phyloP scores from a whole-genome alignment of 169 alveolate genomes.

The Plasmodium vivax region DNA sequence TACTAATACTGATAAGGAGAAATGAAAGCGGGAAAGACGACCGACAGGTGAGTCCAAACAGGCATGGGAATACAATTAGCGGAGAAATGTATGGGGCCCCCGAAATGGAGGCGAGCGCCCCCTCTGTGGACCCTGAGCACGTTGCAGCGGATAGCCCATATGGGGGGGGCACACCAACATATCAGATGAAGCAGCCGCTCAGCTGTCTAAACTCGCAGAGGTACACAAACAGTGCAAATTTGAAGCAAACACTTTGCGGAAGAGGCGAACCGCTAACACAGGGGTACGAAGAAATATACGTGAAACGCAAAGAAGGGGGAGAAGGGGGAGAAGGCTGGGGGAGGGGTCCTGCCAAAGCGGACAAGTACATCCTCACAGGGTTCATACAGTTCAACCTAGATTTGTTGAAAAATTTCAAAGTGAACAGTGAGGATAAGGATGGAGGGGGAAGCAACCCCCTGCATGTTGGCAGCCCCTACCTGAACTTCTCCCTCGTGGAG shows the following conservation, averaged over 20 bases:
- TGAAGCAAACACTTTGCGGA: not conserved
- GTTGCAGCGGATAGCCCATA: not conserved
- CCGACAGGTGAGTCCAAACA: not conserved
- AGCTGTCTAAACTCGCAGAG: not conserved
- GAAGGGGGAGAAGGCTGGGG: not conserved
- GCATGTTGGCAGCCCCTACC: constrained; percentile 36
- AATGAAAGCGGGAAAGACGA: not conserved
- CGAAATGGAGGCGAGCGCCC: not conserved
- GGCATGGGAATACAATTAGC: not conserved
- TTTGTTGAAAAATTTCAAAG: constrained; percentile 37
- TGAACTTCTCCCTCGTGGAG: constrained; percentile 29
- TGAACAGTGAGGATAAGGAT: constrained; percentile 10
- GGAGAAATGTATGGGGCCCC: not conserved
- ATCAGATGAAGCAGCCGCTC: not conserved
- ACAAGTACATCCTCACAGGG: constrained; percentile 37
- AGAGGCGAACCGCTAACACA: not conserved
- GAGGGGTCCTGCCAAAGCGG: not conserved
- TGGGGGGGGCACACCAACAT: not conserved
- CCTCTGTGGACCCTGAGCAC: not conserved
- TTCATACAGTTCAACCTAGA: constrained; percentile 36
- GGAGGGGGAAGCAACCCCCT: not conserved
- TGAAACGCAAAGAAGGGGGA: constrained; percentile 8
- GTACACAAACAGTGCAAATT: not conserved
- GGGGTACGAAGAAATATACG: constrained; percentile 51
- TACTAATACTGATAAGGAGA: constrained; percentile 25